Evolutionary conservation across 345 rosid genomes (phyloP), one percentile per base, ranked within the genome.

Genomic region (Populus deltoides): DNA sequence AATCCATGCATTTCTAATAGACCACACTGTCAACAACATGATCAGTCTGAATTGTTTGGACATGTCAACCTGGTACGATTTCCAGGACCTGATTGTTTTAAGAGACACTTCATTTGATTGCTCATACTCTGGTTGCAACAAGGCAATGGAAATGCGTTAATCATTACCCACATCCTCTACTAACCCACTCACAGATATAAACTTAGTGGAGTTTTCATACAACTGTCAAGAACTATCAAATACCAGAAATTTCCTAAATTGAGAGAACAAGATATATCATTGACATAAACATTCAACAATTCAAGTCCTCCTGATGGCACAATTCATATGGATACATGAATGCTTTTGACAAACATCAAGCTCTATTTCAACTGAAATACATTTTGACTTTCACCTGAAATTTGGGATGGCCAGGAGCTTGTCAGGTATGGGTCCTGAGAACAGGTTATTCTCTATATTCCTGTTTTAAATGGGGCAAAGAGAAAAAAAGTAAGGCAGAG

Each of bases 401-500:
- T 70, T 83, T 51, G 98, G 95, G 75, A 97, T 90, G 81, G 78
- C 83, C 75, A 90, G 89, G 81, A 97, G 43, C 76, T 90, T 89
- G 8, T 86, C 90, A 43, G 99, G 99, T 83, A 97, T 92, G 39
- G 97, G 93, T 77, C 99, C 99, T 45, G 84, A 41, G 83, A 97
- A 97, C 74, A 84, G 90, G 81, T 97, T 97, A 76, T 97, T 91
- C 87, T 92, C 98, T 80, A 97, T 71, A 79, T 97, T 92, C 92
- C 99, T 97, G 92, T 73, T 31, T 68, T 79, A 80, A 49, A 62
- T 5, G 33, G 27, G 11, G 27, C 1, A 59, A 59, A 67, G 36
- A 15, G 70, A 77, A 66, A 47, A 72, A 47, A 80, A 31, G 59
- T 25, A 45, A 62, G 80, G 63, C n/a, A 35, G 33, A 51, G 15